Conservation (phyloP, 495 filamentous ascomycete genomes). For the Penicillium riverlandense region DNA sequence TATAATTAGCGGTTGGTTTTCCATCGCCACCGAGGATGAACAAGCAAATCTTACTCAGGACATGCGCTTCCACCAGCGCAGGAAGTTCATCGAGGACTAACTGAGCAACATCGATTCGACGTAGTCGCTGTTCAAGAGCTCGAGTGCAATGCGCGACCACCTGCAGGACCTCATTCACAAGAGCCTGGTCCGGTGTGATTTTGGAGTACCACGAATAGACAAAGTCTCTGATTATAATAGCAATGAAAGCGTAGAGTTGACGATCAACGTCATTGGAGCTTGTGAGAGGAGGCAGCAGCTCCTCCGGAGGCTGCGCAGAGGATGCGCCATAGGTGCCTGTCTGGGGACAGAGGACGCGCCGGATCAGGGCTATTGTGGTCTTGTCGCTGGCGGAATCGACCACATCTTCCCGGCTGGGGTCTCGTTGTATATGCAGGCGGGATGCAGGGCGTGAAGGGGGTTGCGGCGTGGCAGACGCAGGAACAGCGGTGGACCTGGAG, state of each 20-base stretch:
- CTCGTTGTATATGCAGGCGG: slow-evolving; percentile 21
- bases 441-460: slow-evolving; percentile 25
- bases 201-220: slow-evolving; percentile 88
- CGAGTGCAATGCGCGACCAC: slow-evolving; percentile 87
- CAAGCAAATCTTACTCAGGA: slow-evolving; percentile 56
- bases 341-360: slow-evolving; percentile 58
- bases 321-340: slow-evolving; percentile 30
- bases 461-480: slow-evolving; percentile 20
- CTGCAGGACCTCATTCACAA: slow-evolving; percentile 79
- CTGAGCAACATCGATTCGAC: slow-evolving; percentile 73
- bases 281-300: slow-evolving; percentile 82
- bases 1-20: not conserved
- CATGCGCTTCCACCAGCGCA: slow-evolving; percentile 69
- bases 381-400: slow-evolving; percentile 45
- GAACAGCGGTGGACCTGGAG: slow-evolving; percentile 29
- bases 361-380: slow-evolving; percentile 52
- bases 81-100: slow-evolving; percentile 86
- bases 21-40: not conserved
- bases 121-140: slow-evolving; percentile 74
- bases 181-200: slow-evolving; percentile 81
- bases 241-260: slow-evolving; percentile 85
- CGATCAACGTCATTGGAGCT: slow-evolving; percentile 87
- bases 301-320: slow-evolving; percentile 55
- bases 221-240: slow-evolving; percentile 80
- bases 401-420: slow-evolving; percentile 18